Conservation (phyloP, 805 yeast species). For the Teunomyces gatunensis region DNA sequence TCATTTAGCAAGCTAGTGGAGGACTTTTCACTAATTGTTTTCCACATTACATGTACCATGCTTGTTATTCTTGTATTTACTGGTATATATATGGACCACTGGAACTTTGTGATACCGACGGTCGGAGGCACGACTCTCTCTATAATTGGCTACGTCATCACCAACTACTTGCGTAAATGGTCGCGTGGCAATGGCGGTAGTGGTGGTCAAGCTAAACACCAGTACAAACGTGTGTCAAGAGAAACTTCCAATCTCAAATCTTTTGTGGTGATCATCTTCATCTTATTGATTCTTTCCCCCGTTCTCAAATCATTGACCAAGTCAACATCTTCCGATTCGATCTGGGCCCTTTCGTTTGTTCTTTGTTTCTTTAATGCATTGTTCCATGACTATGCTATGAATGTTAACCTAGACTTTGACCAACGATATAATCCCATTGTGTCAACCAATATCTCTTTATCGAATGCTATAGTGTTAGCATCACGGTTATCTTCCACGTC, state of each 20-base stretch:
- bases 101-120: conserved; percentile 50
- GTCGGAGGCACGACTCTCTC: conserved; percentile 22
- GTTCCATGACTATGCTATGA: conserved; percentile 65
- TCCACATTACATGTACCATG: conserved; percentile 63
- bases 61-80: conserved; percentile 67
- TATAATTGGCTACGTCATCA: conserved; percentile 29
- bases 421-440: conserved; percentile 49
- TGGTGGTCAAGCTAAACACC: conserved; percentile 1
- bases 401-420: conserved; percentile 22
- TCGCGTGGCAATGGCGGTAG: neutral
- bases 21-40: conserved; percentile 67
- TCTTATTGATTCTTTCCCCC: conserved; percentile 79
- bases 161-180: neutral
- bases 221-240: conserved; percentile 11
- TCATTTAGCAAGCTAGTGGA: conserved; percentile 60
- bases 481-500: conserved; percentile 76
- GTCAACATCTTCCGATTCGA: conserved; percentile 89
- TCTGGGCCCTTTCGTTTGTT: conserved; percentile 89
- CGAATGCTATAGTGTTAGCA: conserved; percentile 86
- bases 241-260: conserved; percentile 48
- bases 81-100: conserved; percentile 49
- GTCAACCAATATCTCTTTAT: conserved; percentile 77
- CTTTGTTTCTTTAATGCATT: conserved; percentile 66
- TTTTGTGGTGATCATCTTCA: conserved; percentile 62
- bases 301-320: conserved; percentile 83